Base-by-base conservation (phyloP, 148 eudicot species). In the Chenopodium quinoa region DNA sequence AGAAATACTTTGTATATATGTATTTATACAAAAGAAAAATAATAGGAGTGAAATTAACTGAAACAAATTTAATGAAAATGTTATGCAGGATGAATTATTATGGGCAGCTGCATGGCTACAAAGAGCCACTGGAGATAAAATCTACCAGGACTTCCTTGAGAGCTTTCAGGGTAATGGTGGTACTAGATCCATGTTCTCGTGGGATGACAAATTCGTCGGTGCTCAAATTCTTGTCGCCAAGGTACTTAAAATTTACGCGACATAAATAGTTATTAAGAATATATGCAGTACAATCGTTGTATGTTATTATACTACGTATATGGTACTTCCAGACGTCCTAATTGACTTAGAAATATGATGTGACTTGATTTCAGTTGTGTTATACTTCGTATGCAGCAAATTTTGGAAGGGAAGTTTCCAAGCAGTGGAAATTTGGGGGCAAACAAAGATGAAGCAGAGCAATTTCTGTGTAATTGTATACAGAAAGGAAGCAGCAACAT, bases 181-280 rank as follows among this genome's bases (percentile, higher is more conserved):
- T 46, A 70, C 86, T 2, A 34, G 90, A 54, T 71, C 77, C 16
- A 84, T 78, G 88, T 90, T 90, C 75, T 87, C 89, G 71, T 90
- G 93, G 93, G 93, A 90, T 69, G 91, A 88, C 79, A 90, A 90
- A 44, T 86, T 80, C 27, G 88, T 84, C n/a, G 93, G 93, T 46
- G 91, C 82, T 25, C 90, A 89, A 78, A 65, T 90, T 54, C 87
- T 90, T 23, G 76, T 71, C 9, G 74, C 90, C 72, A 87, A 84
- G 88, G 89, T 88, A 80, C 52, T 10, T 12, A 50, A 40, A 40
- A 5, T 50, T 47, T 50, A 50, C 16, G 13, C 44, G 44, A 40
- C 6, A 12, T 12, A 6, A 6, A 12, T 12, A 50, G 16, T 50
- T 50, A 13, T 50, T 50, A 2, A 50, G 14, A 50, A 12, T 9